Percentiles rank a stretch among this genome's conserved stretches.
These are phyloP conservation scores for Cladophialophora exuberans DNA, from an alignment of 2,329 filamentous ascomycete species.

Conservation along the genomic window DNA sequence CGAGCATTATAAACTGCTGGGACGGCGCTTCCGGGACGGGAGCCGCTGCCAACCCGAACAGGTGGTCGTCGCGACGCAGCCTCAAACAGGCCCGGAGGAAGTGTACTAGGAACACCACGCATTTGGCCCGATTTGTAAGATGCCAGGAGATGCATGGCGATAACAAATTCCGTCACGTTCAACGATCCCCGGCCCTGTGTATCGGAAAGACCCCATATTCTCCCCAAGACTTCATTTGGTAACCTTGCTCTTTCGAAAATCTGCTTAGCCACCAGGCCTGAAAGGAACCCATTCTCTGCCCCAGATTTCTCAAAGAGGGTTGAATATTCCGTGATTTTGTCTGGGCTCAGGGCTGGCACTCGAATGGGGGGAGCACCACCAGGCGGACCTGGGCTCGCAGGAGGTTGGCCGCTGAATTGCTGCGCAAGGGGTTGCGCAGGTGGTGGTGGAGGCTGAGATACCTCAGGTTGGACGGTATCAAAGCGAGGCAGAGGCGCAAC, in stretches of 20 bases:
- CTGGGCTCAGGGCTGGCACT: conserved; percentile 83
- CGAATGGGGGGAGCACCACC: conserved; percentile 68
- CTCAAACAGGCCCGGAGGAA: conserved; percentile 87
- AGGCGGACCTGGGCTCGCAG: conserved; percentile 49
- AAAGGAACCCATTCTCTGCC: conserved; percentile 74
- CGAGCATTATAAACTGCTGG: conserved; percentile 69
- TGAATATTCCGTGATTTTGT: conserved; percentile 88
- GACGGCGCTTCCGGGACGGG: conserved; percentile 57
- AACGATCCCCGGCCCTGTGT: conserved; percentile 89
- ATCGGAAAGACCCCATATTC: conserved; percentile 94
- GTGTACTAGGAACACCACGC: conserved; percentile 74
- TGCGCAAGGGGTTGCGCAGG: conserved; percentile 54
- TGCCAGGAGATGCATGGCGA: conserved; percentile 95
- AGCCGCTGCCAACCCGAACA: conserved; percentile 56
- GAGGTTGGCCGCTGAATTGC: conserved; percentile 53
- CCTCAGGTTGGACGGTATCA: conserved; percentile 56
- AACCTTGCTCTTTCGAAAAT: conserved; percentile 94
- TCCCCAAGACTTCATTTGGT: conserved; percentile 86
- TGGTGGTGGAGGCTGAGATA: conserved; percentile 33
- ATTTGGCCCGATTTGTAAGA: conserved; percentile 85
- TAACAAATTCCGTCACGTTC: conserved; percentile 88
- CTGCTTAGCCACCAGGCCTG: conserved; percentile 75
- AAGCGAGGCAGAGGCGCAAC: conserved; percentile 89
- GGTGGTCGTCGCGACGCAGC: conserved; percentile 74
- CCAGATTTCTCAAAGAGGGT: conserved; percentile 89